phyloP scores from a whole-genome alignment of 345 rosid genomes.

The Eutrema yunnanense region DNA sequence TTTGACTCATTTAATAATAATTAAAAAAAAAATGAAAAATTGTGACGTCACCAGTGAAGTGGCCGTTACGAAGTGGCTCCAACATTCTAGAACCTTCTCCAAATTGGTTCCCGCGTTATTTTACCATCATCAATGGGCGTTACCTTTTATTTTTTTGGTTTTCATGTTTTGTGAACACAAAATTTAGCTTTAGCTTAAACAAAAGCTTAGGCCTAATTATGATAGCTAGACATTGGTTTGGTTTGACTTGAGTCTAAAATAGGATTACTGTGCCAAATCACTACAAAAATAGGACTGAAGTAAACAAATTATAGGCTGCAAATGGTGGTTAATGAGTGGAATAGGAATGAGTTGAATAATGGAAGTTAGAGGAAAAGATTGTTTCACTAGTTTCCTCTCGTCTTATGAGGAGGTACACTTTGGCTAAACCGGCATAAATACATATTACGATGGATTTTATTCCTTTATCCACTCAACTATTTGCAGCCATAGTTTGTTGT shows the following conservation, averaged over 20 bases:
- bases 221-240: neutral
- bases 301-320: neutral
- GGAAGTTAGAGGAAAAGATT: no score
- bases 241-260: no score
- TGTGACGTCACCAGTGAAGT: constrained; percentile 11
- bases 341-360: no score
- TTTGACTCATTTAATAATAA: neutral
- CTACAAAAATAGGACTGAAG: neutral
- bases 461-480: no score
- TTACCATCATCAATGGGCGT: neutral
- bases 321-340: no score
- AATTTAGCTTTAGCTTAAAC: neutral
- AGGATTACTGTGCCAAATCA: neutral
- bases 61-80: neutral
- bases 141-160: no score
- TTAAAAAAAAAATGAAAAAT: neutral
- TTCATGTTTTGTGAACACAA: no score
- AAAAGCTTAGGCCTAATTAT: neutral
- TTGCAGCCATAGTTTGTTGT: neutral
- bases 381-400: no score
- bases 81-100: neutral
- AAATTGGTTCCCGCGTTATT: neutral
- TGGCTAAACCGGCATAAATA: no score
- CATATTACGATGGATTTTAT: no score
- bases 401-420: no score